Percentiles rank a stretch among this genome's conserved stretches.
phyloP scores from a whole-genome alignment of 495 filamentous ascomycete genomes.

The Ascobolus immersus region DNA sequence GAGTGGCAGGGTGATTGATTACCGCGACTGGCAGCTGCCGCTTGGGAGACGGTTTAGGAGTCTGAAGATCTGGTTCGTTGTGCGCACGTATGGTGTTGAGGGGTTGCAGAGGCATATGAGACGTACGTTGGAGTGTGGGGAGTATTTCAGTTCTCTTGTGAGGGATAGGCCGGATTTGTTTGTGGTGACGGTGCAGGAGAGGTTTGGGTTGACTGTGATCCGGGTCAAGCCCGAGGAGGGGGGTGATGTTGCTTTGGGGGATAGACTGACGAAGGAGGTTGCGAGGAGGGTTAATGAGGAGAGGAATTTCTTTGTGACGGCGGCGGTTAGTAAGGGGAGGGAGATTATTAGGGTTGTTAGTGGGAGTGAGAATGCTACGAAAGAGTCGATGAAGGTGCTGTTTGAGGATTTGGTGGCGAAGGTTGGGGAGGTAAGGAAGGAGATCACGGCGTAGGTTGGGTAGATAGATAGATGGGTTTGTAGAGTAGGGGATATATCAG shows the following conservation, averaged over 20 bases:
- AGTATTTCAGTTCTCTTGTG: conserved; percentile 38
- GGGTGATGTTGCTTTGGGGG: conserved; percentile 5
- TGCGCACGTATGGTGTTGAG: conserved; percentile 58
- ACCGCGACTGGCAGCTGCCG: conserved; percentile 96
- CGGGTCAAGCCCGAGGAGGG: conserved; percentile 19
- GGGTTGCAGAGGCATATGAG: conserved; percentile 54
- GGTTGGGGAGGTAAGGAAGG: too few relatives aligned
- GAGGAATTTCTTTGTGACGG: conserved; percentile 54
- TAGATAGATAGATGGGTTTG: too few relatives aligned
- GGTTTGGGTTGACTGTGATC: conserved; percentile 62
- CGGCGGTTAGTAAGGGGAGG: conserved; percentile 45
- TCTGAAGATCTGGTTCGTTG: conserved; percentile 92
- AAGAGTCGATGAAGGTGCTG: too few relatives aligned
- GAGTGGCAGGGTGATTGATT: conserved; percentile 72
- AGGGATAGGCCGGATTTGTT: conserved; percentile 43
- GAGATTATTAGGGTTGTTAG: too few relatives aligned
- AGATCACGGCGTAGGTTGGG: too few relatives aligned
- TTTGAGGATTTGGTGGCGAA: too few relatives aligned
- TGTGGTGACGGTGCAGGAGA: conserved; percentile 45
- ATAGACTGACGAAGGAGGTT: conserved; percentile 14
- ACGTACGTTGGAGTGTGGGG: conserved; percentile 37
- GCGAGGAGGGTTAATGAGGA: conserved; percentile 33
- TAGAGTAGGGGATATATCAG: too few relatives aligned
- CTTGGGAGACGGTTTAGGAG: conserved; percentile 76
- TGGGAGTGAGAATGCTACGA: too few relatives aligned